Evolutionary conservation across 805 yeast genomes (phyloP), one percentile per base, ranked within the genome.

Genomic region (Zygosaccharomyces rouxii): DNA sequence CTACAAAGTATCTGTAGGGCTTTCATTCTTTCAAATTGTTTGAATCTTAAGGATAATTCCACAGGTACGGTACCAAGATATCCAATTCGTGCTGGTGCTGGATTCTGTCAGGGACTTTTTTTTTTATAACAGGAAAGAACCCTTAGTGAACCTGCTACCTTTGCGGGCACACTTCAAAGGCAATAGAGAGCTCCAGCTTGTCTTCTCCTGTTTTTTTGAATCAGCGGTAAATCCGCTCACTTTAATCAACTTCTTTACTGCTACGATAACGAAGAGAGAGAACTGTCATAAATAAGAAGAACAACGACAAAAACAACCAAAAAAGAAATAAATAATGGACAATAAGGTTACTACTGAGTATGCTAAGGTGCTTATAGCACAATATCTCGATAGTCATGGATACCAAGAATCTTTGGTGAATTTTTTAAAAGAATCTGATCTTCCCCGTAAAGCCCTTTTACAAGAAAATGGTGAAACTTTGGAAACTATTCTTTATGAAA

Each of bases 341-440:
- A 22, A 7, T 7, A 14, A 38, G 28, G 30, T 45, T 4, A 31
- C 35, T 18, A n/a, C 19, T n/a, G 30, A 37, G 26, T 50, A 59
- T 35, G 59, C 69, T 2, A 63, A 67, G 16, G 55, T 68, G 2
- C 62, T 83, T 28, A 70, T 85, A 10, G 89, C 86, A 0, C 79
- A 80, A 26, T 84, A 77, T 54, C 70, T 85, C n/a, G 62, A 71
- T 25, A 66, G 72, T n/a, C 71, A 79, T 25, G 77, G 79, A 0
- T 74, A 72, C 41, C 51, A 47, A 1, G 68, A 67, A 0, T 78
- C 90, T 0, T 63, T 83, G 11, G 58, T 63, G n/a, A 57, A 68
- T 2, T 77, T 83, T 42, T 76, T 80, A 25, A 51, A 48, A 19
- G 73, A 70, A 28, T 38, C 56, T 2, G 55, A 55, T n/a, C 44